Base-by-base conservation (phyloP, 129 eudicot species). In the Chrysanthemum lavandulifolium region DNA sequence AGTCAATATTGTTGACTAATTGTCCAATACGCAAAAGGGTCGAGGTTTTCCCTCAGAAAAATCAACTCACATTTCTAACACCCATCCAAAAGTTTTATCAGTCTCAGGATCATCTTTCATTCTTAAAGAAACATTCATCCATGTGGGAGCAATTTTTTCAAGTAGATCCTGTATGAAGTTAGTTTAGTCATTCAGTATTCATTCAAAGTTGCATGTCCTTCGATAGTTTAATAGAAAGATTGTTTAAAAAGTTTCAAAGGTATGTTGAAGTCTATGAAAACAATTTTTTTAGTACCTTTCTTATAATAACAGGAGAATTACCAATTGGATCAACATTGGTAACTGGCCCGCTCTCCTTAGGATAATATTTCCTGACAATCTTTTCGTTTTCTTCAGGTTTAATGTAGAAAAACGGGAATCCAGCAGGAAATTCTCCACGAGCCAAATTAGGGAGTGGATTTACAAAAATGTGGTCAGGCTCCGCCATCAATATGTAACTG, bases 41-140 rank as follows among this genome's bases (percentile, higher is more conserved):
- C 3, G 31, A 72, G 62, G 55, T 10, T 55, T 33, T 66, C 76
- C 13, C 25, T n/a, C 48, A 31, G 4, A 13, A 60, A 55, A 31
- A 55, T 40, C 13, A 49, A 54, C 93, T 84, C 79, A 87, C 94
- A 87, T 87, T 82, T 87, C 94, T 71, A 84, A 83, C 69, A 87
- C 94, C 94, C 94, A 87, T 84, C 94, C 94, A 72, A 87, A 87
- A 62, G 86, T 55, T 85, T 85, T 85, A 87, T 87, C 94, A 51
- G 94, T 82, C 75, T 82, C 89, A 7, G 89, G 89, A 77, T 87
- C 89, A 78, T 82, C 86, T 74, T 87, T 87, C 94, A 87, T 87
- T 81, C 83, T 87, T 78, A 87, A 61, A 45, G 94, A 87, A 45
- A 87, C 84, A 75, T 87, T 87, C 94, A 87, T 87, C 94, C 94